These are phyloP conservation scores for Yarrowia sp. DNA, from an alignment of 805 yeast species.

Conservation along the genomic window DNA sequence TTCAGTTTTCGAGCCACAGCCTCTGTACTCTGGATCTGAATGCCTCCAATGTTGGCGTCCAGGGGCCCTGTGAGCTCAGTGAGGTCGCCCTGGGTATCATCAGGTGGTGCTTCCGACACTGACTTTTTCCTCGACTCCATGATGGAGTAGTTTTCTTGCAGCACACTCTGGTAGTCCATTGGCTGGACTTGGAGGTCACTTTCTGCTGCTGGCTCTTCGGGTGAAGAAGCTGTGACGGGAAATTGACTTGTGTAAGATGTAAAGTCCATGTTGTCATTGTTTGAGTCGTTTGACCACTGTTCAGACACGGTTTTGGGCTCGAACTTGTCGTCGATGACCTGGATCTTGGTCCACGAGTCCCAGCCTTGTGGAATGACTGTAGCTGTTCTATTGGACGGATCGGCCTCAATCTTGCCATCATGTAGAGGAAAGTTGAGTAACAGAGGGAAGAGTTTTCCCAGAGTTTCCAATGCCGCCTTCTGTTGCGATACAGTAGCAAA, in stretches of 20 bases:
- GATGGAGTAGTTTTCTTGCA: slow-evolving; percentile 42
- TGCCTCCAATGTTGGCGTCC: slow-evolving; percentile 44
- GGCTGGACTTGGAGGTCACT: slow-evolving; percentile 25
- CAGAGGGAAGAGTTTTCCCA: slow-evolving; percentile 22
- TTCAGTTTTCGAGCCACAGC: slow-evolving; percentile 44
- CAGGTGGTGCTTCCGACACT: not conserved
- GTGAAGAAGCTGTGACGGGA: not conserved
- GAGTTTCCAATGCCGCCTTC: slow-evolving; percentile 28
- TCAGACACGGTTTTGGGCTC: slow-evolving; percentile 42
- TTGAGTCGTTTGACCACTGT: slow-evolving; percentile 43
- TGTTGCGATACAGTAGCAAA: slow-evolving; percentile 26
- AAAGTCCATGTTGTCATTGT: slow-evolving; percentile 24
- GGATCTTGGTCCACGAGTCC: slow-evolving; percentile 49
- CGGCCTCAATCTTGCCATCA: slow-evolving; percentile 40
- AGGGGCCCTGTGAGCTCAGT: slow-evolving; percentile 32
- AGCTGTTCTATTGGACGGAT: slow-evolving; percentile 39
- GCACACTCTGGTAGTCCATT: slow-evolving; percentile 43
- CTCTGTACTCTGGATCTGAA: slow-evolving; percentile 44
- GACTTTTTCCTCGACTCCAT: slow-evolving; percentile 36
- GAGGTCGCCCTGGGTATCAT: slow-evolving; percentile 10
- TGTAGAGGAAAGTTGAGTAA: slow-evolving; percentile 38
- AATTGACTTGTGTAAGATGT: not conserved
- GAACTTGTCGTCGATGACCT: slow-evolving; percentile 45
- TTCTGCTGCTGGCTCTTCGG: not conserved
- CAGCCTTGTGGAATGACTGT: slow-evolving; percentile 50